Percentiles rank a stretch among this genome's conserved stretches.
Conservation (phyloP, 345 rosid species). For the Odontarrhena argentea region DNA sequence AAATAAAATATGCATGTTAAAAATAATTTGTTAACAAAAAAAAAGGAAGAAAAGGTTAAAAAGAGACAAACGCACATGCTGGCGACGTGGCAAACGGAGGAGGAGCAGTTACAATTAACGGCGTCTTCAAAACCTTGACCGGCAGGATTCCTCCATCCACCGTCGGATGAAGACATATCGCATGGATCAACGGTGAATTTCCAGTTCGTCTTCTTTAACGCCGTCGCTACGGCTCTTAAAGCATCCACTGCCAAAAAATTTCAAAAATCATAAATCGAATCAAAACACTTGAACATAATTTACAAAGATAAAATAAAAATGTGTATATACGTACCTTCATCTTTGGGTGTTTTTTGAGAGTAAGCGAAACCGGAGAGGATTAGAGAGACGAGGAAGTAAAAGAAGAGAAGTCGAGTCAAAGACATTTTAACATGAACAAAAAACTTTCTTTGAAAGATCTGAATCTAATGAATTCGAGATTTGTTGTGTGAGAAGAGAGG, state of each 20-base stretch:
- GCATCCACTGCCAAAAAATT: constrained; percentile 46
- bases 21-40: too few relatives aligned
- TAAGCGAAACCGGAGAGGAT: constrained; percentile 26
- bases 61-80: constrained; percentile 32
- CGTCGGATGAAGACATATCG: constrained; percentile 19
- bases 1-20: too few relatives aligned
- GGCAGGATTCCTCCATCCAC: constrained; percentile 43
- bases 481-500: too few relatives aligned
- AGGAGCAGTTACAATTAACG: constrained; percentile 52
- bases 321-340: constrained; percentile 41
- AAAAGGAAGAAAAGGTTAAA: neutral
- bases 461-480: neutral
- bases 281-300: neutral
- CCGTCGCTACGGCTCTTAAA: constrained; percentile 46
- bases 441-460: neutral
- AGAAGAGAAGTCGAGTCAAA: constrained; percentile 19
- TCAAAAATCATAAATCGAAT: neutral
- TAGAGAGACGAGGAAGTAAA: constrained; percentile 28
- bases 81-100: constrained; percentile 49
- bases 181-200: constrained; percentile 61
- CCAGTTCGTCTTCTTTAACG: constrained; percentile 54
- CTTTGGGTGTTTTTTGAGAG: constrained; percentile 37
- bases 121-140: constrained; percentile 28
- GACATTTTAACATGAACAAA: constrained; percentile 26
- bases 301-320: neutral